Percentiles rank a stretch among this genome's conserved stretches.
These are phyloP conservation scores for Coniosporium tulheliwenetii DNA, from an alignment of 2,329 filamentous ascomycete genomes.

Conservation along the genomic window DNA sequence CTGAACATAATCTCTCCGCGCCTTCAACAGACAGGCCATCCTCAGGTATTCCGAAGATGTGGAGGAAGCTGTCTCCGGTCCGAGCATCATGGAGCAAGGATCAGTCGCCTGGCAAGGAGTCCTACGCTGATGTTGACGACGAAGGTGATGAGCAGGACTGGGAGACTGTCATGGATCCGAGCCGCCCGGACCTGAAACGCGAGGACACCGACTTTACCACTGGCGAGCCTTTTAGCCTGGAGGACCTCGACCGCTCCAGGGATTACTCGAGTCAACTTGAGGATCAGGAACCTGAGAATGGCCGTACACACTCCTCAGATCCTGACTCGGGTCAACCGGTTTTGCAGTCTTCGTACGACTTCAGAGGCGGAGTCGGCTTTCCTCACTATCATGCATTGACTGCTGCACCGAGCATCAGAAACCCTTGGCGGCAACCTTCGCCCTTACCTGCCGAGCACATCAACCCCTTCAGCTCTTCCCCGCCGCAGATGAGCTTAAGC, in stretches of 20 bases:
- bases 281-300: too few relatives aligned
- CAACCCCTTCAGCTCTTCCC: too few relatives aligned
- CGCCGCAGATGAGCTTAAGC: too few relatives aligned
- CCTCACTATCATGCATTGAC: conserved; percentile 1
- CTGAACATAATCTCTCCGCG: too few relatives aligned
- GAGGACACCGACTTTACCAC: conserved; percentile 13
- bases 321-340: too few relatives aligned
- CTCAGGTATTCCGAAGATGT: neutral
- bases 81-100: neutral
- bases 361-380: conserved; percentile 2
- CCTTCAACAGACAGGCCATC: too few relatives aligned
- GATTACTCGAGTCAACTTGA: neutral
- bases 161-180: conserved; percentile 16
- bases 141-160: conserved; percentile 13
- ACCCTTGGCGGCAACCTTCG: too few relatives aligned
- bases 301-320: too few relatives aligned
- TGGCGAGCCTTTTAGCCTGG: conserved; percentile 10
- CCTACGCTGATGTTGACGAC: conserved; percentile 1
- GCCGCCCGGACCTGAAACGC: conserved; percentile 5
- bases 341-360: conserved; percentile 1
- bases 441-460: too few relatives aligned
- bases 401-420: too few relatives aligned
- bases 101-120: conserved; percentile 1
- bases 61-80: neutral
- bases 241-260: neutral